A percentile compares a stretch with the other conserved stretches of the same genome.
phyloP scores from a whole-genome alignment of 345 rosid genomes.

The Ceriops tagal region DNA sequence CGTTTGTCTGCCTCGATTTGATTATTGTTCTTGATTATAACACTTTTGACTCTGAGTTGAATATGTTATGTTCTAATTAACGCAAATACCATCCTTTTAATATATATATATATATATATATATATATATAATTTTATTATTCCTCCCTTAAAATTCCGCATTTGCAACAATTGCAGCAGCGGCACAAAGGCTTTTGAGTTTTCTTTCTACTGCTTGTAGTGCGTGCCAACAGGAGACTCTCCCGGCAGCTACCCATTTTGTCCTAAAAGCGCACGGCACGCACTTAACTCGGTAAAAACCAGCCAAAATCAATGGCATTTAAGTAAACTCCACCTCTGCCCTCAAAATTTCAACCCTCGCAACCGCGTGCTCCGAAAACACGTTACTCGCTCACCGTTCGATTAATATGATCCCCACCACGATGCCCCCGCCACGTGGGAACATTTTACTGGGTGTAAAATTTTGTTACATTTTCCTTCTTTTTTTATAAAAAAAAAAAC shows the following conservation, averaged over 20 bases:
- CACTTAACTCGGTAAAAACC: neutral
- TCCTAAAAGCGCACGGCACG: neutral
- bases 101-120: too few species aligned
- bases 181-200: too few species aligned
- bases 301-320: neutral
- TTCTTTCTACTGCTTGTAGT: neutral
- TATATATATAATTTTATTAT: too few species aligned
- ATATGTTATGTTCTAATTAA: too few species aligned
- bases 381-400: constrained; percentile 13
- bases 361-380: constrained; percentile 5
- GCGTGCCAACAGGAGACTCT: neutral
- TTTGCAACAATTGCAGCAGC: too few species aligned
- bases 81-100: too few species aligned
- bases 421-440: constrained; percentile 1
- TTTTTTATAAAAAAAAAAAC: neutral
- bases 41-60: too few species aligned
- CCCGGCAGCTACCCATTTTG: neutral
- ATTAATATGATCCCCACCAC: neutral
- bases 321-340: neutral
- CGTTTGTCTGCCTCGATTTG: too few species aligned
- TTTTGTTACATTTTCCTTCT: too few species aligned
- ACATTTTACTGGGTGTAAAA: neutral
- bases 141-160: neutral
- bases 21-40: too few species aligned
- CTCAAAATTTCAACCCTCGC: neutral